Evolutionary conservation across 139 green algal genomes (phyloP).

Genomic region (Chlamydomonas urium): DNA sequence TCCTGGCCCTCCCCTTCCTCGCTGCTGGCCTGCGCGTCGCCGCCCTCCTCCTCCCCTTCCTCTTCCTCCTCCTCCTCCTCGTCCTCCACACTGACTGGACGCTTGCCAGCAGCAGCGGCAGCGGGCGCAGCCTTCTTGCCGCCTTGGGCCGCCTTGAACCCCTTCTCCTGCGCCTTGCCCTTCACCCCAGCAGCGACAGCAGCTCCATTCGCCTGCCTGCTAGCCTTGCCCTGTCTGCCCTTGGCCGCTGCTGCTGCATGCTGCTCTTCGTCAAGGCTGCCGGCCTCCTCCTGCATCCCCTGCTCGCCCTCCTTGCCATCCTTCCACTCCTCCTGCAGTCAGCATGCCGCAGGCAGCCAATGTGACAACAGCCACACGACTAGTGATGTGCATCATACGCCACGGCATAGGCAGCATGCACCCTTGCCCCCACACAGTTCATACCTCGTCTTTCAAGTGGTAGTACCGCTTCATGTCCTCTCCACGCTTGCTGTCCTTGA

Average conservation of each 20-base stretch:
- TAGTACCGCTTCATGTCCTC: conserved; percentile 77
- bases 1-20: conserved; percentile 22
- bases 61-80: conserved; percentile 15
- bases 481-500: neutral
- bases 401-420: no score
- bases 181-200: no score
- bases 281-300: neutral
- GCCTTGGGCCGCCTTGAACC: neutral
- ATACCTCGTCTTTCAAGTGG: conserved; percentile 44
- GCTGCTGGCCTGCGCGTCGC: conserved; percentile 14
- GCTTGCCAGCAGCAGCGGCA: neutral
- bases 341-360: no score
- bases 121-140: neutral
- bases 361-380: no score
- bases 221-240: neutral
- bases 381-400: no score
- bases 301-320: neutral
- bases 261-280: neutral
- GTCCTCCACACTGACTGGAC: neutral
- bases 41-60: conserved; percentile 17
- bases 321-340: neutral
- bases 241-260: neutral
- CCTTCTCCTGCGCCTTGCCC: neutral
- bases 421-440: neutral
- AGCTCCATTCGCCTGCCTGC: no score